Conservation (phyloP, 1,284 basidiomycete genomes). For the Schizophyllum amplum region DNA sequence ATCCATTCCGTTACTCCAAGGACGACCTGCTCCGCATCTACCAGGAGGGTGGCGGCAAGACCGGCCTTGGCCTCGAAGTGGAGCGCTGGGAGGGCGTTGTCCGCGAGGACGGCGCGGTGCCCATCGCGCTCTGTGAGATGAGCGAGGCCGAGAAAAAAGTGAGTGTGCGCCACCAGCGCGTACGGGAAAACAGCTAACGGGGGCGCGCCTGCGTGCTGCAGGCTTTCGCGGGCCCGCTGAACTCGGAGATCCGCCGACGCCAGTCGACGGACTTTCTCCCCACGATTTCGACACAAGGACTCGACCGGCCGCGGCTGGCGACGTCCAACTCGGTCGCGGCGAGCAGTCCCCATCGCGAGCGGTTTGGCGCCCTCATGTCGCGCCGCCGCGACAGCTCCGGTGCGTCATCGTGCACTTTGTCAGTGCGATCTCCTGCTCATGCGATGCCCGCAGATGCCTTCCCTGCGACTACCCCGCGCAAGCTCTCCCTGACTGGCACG, state of each 20-base stretch:
- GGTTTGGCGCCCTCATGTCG: conserved; percentile 50
- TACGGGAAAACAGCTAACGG: conserved; percentile 8
- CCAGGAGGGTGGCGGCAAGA: conserved; percentile 68
- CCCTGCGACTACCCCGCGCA: conserved; percentile 44
- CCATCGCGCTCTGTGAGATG: conserved; percentile 73
- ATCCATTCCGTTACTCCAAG: conserved; percentile 82
- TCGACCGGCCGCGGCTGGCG: conserved; percentile 50
- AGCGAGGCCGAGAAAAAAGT: conserved; percentile 86
- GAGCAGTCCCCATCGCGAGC: conserved; percentile 55
- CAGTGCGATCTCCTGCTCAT: conserved; percentile 24
- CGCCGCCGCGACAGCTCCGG: conserved; percentile 64
- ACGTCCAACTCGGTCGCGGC: conserved; percentile 36
- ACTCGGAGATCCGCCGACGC: conserved; percentile 74
- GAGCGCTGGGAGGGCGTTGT: conserved; percentile 84
- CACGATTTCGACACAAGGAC: conserved; percentile 39
- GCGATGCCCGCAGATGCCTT: conserved; percentile 35
- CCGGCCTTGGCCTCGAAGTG: conserved; percentile 74
- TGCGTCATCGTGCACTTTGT: conserved; percentile 21
- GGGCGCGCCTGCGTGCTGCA: conserved; percentile 19
- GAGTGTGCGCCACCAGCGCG: conserved; percentile 18
- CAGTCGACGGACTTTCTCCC: conserved; percentile 67
- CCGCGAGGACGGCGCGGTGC: conserved; percentile 63
- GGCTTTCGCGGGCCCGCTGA: conserved; percentile 68
- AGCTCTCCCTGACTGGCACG: conserved; percentile 59
- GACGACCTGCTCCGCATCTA: conserved; percentile 82